Conservation (phyloP, 75 land plant species). For the Cryptomeria japonica region DNA sequence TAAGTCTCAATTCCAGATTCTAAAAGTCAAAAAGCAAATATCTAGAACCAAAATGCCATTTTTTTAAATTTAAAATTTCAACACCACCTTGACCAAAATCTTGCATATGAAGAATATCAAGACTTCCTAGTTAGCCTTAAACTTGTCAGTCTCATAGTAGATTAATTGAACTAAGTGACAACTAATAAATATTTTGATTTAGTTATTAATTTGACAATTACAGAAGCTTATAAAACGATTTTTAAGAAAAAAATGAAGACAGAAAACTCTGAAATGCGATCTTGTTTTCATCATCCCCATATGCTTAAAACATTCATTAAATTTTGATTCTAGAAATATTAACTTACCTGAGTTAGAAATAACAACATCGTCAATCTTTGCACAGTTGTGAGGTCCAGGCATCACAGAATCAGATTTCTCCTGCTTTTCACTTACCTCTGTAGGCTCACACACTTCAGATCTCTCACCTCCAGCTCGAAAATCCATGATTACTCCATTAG, state of each 20-base stretch:
- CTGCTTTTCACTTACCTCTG: constrained; percentile 1
- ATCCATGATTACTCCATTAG: background rate
- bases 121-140: background rate
- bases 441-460: constrained; percentile 16
- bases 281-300: background rate
- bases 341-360: constrained; percentile 5
- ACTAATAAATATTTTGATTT: background rate
- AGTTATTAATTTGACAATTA: background rate
- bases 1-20: background rate
- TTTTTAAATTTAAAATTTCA: background rate
- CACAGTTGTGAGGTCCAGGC: background rate
- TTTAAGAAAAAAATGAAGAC: background rate
- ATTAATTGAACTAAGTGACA: background rate
- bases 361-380: background rate
- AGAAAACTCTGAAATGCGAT: background rate
- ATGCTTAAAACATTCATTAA: constrained; percentile 2
- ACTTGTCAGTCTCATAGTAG: background rate
- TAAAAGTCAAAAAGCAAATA: background rate
- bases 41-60: background rate
- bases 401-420: constrained; percentile 5
- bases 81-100: background rate
- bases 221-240: background rate
- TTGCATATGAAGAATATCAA: background rate
- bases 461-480: constrained; percentile 3
- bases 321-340: background rate